Evolutionary conservation across 371 early-diverging fungal genomes (phyloP).

Genomic region (Globomyces sp.): DNA sequence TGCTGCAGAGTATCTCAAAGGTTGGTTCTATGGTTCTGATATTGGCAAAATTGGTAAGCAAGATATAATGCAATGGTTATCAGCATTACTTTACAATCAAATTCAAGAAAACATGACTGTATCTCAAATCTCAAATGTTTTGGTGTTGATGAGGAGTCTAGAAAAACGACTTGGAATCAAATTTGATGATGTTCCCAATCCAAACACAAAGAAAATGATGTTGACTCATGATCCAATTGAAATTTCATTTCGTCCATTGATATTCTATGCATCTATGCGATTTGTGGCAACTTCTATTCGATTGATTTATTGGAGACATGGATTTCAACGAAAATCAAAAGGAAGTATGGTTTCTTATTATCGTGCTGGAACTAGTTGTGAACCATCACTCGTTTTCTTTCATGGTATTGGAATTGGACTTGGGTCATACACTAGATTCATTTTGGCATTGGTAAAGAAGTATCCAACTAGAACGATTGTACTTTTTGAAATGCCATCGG

Average conservation of each 20-base stretch:
- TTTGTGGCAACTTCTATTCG: not conserved
- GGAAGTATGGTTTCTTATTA: conserved; percentile 14
- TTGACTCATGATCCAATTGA: conserved; percentile 12
- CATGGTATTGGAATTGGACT: conserved; percentile 14
- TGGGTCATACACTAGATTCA: conserved; percentile 1
- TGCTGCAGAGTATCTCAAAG: conserved; percentile 1
- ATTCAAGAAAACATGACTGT: not conserved
- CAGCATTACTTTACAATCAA: conserved; percentile 9
- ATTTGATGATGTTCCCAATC: conserved; percentile 1
- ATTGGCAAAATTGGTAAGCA: not conserved
- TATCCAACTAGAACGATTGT: conserved; percentile 11
- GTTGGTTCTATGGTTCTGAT: conserved; percentile 14
- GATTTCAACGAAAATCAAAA: not conserved
- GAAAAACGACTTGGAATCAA: not conserved
- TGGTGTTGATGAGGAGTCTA: not conserved
- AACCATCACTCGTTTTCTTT: conserved; percentile 10
- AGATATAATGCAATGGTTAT: conserved; percentile 12
- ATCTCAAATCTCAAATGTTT: not conserved
- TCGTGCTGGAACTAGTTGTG: not conserved
- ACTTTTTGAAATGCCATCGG: conserved; percentile 11
- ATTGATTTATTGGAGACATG: conserved; percentile 2
- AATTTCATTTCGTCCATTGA: conserved; percentile 10
- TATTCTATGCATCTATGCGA: conserved; percentile 4
- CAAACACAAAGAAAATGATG: conserved; percentile 8
- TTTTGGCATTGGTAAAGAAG: conserved; percentile 2